Percentiles rank a stretch among this genome's conserved stretches.
These are phyloP conservation scores for Heliocybe sulcata DNA, from an alignment of 1,284 basidiomycete genomes.

Conservation along the genomic window DNA sequence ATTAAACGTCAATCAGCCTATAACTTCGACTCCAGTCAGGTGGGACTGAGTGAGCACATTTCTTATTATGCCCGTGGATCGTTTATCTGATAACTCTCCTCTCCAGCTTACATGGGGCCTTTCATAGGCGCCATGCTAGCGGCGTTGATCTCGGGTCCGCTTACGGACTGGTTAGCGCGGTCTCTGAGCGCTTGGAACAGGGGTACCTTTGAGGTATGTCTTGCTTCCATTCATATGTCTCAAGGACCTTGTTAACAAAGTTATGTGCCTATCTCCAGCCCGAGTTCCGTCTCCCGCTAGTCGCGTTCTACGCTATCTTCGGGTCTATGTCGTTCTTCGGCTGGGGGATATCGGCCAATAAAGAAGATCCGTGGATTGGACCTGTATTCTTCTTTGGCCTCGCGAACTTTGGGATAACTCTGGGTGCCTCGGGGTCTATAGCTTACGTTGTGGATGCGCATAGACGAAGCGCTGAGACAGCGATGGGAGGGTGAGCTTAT, in stretches of 20 bases:
- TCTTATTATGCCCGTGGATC: background rate
- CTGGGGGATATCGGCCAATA: conserved; percentile 12
- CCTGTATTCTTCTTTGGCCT: conserved; percentile 16
- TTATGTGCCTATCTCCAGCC: conserved; percentile 4
- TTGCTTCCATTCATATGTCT: background rate
- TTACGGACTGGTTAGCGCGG: conserved; percentile 14
- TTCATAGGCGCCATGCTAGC: conserved; percentile 14
- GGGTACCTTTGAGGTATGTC: conserved; percentile 5
- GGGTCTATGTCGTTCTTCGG: conserved; percentile 13
- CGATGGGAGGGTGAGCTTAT: conserved; percentile 10
- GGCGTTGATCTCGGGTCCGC: conserved; percentile 12
- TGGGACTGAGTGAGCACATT: conserved; percentile 12
- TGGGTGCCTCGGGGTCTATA: conserved; percentile 14
- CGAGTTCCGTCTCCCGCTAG: conserved; percentile 14
- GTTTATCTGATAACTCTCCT: conserved; percentile 1
- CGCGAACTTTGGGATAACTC: conserved; percentile 13
- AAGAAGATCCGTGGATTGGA: conserved; percentile 14
- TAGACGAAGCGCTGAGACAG: conserved; percentile 13
- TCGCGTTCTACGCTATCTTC: conserved; percentile 14
- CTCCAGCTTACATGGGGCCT: conserved; percentile 8
- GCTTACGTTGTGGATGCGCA: conserved; percentile 16
- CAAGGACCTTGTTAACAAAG: conserved; percentile 1
- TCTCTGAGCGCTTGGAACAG: conserved; percentile 11
- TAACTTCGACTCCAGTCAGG: conserved; percentile 9
- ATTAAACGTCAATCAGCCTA: conserved; percentile 8